phyloP scores from a whole-genome alignment of 805 yeast genomes.

The Saccharomycopsis sp. region DNA sequence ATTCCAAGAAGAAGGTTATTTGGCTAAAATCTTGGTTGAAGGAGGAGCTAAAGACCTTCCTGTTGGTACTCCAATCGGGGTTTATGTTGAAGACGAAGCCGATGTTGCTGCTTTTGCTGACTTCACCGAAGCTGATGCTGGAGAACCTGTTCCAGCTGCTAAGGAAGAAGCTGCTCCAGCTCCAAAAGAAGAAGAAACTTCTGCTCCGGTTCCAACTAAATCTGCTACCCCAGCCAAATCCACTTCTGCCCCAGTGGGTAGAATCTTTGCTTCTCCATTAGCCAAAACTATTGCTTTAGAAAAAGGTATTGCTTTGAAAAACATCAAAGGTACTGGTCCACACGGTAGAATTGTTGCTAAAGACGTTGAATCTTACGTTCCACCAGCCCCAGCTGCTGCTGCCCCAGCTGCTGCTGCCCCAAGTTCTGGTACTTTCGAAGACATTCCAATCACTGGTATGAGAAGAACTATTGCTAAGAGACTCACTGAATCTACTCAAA shows the following conservation, averaged over 20 bases:
- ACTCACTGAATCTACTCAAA: conserved; percentile 73
- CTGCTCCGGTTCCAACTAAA: conserved; percentile 22
- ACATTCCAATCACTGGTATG: conserved; percentile 83
- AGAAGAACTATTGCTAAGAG: conserved; percentile 90
- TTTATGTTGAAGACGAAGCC: conserved; percentile 76
- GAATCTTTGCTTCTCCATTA: conserved; percentile 89
- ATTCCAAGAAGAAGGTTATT: conserved; percentile 83
- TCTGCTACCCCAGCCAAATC: conserved; percentile 27
- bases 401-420: conserved; percentile 36
- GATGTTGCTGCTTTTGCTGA: conserved; percentile 84
- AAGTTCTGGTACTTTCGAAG: conserved; percentile 56
- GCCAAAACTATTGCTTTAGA: conserved; percentile 92
- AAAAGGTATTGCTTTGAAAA: conserved; percentile 78
- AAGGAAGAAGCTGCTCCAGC: conserved; percentile 22
- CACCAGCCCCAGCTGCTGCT: conserved; percentile 36
- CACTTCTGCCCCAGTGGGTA: conserved; percentile 36
- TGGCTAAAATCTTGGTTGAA: conserved; percentile 60
- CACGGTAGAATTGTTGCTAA: conserved; percentile 86
- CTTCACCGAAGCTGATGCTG: conserved; percentile 78
- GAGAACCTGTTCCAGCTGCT: conserved; percentile 32
- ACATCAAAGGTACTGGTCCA: conserved; percentile 89
- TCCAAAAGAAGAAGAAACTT: conserved; percentile 21
- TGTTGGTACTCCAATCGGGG: conserved; percentile 94
- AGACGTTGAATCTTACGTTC: conserved; percentile 65
- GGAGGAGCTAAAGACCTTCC: conserved; percentile 80